These are phyloP conservation scores for Globisporangium nagaii DNA, from an alignment of 352 stramenopile genomes.

Conservation along the genomic window DNA sequence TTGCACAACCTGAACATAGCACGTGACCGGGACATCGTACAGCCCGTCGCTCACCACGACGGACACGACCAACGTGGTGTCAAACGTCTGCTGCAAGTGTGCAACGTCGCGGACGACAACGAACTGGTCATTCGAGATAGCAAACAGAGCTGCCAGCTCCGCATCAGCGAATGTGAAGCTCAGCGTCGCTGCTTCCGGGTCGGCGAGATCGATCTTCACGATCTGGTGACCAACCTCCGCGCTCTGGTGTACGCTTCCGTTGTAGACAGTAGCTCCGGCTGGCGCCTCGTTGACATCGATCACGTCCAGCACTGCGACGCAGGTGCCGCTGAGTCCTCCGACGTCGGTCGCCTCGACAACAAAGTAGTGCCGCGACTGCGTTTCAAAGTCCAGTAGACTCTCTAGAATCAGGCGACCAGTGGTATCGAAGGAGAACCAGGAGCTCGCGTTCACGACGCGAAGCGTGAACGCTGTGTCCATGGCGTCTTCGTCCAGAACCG, in stretches of 20 bases:
- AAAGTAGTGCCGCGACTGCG: conserved; percentile 19
- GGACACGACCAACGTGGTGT: background rate
- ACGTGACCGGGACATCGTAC: conserved; percentile 17
- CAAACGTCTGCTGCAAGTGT: background rate
- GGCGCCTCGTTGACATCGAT: conserved; percentile 37
- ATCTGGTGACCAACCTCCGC: conserved; percentile 12
- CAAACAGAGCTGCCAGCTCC: background rate
- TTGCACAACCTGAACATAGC: conserved; percentile 15
- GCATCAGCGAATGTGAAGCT: background rate
- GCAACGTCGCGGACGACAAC: background rate
- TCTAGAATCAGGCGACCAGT: conserved; percentile 24
- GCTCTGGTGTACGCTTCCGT: conserved; percentile 24
- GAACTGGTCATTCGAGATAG: conserved; percentile 7
- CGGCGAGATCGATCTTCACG: background rate
- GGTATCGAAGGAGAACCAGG: conserved; percentile 26
- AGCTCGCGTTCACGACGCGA: conserved; percentile 14
- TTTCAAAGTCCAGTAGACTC: conserved; percentile 31
- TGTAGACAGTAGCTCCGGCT: conserved; percentile 20
- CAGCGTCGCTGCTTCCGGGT: background rate
- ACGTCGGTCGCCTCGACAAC: conserved; percentile 24
- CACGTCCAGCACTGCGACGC: conserved; percentile 28
- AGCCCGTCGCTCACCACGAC: conserved; percentile 14
- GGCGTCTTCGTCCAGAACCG: conserved; percentile 22
- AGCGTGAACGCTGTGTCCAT: conserved; percentile 16
- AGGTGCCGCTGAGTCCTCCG: conserved; percentile 26